Conservation (phyloP, 164 flowering plant species). For the Piper longum region DNA sequence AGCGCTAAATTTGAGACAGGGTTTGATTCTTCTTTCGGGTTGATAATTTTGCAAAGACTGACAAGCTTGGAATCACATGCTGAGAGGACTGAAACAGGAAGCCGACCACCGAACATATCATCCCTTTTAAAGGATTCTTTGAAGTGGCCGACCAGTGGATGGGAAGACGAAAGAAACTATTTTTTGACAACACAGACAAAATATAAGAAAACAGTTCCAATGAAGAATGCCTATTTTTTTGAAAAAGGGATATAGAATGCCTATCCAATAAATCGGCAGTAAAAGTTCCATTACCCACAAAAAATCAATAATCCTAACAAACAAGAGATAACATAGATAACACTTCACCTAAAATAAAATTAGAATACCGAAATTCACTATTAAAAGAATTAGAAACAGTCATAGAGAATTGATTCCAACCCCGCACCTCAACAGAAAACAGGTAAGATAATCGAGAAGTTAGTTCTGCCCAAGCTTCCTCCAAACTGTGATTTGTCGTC, state of each 20-base stretch:
- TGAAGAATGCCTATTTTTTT: too few species aligned
- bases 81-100: constrained; percentile 59
- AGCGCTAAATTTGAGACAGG: constrained; percentile 34
- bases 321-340: neutral
- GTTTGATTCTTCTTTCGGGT: constrained; percentile 45
- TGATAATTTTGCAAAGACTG: constrained; percentile 53
- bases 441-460: constrained; percentile 42
- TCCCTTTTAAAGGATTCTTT: constrained; percentile 51
- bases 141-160: constrained; percentile 76
- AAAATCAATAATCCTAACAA: neutral
- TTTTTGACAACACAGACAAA: constrained; percentile 1
- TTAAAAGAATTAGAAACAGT: neutral
- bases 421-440: constrained; percentile 70
- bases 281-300: neutral
- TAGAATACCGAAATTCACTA: neutral
- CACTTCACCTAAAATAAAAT: neutral
- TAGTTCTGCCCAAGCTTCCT: constrained; percentile 53
- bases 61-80: constrained; percentile 44
- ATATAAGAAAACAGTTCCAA: too few species aligned
- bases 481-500: constrained; percentile 15
- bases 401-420: neutral
- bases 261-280: neutral
- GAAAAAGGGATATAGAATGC: too few species aligned
- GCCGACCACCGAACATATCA: constrained; percentile 29
- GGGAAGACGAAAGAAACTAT: constrained; percentile 48